Conservation (phyloP, 768 basidiomycete species). For the Roridomyces roridus region DNA sequence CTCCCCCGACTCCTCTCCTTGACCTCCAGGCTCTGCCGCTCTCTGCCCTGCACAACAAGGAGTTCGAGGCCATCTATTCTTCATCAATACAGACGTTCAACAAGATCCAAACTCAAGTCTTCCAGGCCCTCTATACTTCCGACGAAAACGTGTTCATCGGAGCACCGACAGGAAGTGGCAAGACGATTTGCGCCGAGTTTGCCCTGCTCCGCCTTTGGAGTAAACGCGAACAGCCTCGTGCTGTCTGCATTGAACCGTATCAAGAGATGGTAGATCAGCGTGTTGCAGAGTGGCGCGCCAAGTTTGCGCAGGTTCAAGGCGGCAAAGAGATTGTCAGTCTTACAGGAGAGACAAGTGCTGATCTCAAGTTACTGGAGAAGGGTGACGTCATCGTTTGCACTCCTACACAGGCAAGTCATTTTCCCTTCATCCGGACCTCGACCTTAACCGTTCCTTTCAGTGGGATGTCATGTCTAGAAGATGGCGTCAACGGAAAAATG, state of each 20-base stretch:
- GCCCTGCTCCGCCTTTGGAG: conserved; percentile 96
- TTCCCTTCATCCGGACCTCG: neutral
- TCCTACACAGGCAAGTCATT: conserved; percentile 75
- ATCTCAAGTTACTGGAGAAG: conserved; percentile 87
- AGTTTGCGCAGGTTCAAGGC: conserved; percentile 83
- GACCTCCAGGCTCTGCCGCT: conserved; percentile 92
- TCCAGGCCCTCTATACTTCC: conserved; percentile 95
- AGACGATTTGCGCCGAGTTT: conserved; percentile 97
- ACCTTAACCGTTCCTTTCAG: conserved; percentile 44
- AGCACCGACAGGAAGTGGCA: conserved; percentile 95
- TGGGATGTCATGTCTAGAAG: conserved; percentile 95
- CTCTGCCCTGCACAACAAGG: conserved; percentile 90
- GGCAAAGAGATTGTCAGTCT: conserved; percentile 94
- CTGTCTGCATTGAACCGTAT: conserved; percentile 95
- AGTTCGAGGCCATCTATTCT: conserved; percentile 88
- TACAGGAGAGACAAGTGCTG: conserved; percentile 93
- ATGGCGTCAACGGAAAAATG: conserved; percentile 97
- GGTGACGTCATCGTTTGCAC: conserved; percentile 95
- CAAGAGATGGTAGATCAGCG: conserved; percentile 97
- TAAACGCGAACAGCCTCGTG: conserved; percentile 78
- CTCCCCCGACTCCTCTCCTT: conserved; percentile 88
- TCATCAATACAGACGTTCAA: conserved; percentile 87
- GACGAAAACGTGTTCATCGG: conserved; percentile 98
- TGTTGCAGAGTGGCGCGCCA: conserved; percentile 86
- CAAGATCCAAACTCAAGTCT: conserved; percentile 99